Percentiles rank a stretch among this genome's conserved stretches.
Evolutionary conservation across 768 basidiomycete species (phyloP).

Genomic region (Suillus spraguei): DNA sequence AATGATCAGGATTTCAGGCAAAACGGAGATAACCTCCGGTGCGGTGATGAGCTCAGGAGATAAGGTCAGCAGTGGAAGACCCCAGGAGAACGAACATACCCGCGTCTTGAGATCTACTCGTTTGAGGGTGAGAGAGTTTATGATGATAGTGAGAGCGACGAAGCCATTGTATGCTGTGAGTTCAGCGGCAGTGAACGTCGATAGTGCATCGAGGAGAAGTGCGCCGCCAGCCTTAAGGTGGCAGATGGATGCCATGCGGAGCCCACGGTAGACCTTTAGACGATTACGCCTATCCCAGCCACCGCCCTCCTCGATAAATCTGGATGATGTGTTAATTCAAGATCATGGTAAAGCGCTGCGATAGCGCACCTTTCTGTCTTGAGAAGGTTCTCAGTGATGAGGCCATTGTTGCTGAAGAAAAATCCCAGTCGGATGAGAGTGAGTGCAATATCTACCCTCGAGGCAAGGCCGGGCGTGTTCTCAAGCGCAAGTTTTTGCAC

Average conservation of each 20-base stretch:
- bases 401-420: constrained; percentile 83
- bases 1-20: constrained; percentile 82
- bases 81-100: constrained; percentile 40
- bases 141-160: constrained; percentile 81
- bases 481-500: constrained; percentile 84
- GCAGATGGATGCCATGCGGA: too few relatives aligned
- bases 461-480: constrained; percentile 92
- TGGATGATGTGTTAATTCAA: too few relatives aligned
- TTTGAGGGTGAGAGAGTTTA: constrained; percentile 73
- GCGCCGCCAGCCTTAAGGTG: too few relatives aligned
- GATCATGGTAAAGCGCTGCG: too few relatives aligned
- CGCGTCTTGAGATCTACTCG: constrained; percentile 92
- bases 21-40: constrained; percentile 84
- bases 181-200: too few relatives aligned
- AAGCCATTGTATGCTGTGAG: constrained; percentile 87
- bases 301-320: too few relatives aligned
- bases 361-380: too few relatives aligned
- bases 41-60: constrained; percentile 69
- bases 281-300: too few relatives aligned
- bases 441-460: constrained; percentile 90
- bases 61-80: constrained; percentile 10
- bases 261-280: too few relatives aligned
- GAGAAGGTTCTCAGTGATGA: too few relatives aligned
- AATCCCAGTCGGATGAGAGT: constrained; percentile 87
- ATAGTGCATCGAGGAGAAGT: too few relatives aligned